Evolutionary conservation across 306 rosid species (phyloP).

Genomic region (Senna tora): DNA sequence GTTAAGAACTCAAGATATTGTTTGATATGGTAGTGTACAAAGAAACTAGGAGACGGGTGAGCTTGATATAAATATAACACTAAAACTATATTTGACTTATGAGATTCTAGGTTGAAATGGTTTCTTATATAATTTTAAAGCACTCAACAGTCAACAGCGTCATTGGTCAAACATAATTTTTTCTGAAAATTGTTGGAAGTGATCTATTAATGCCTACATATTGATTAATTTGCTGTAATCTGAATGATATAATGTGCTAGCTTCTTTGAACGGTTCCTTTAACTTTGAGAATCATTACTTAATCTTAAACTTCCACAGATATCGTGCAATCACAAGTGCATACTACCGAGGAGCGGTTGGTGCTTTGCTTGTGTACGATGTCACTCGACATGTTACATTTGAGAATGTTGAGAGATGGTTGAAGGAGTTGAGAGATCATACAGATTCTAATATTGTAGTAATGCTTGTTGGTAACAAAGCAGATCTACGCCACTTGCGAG

Average conservation of each 20-base stretch:
- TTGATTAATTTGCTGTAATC: neutral
- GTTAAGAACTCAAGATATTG: neutral
- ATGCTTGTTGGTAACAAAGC: constrained; percentile 68
- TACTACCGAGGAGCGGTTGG: constrained; percentile 67
- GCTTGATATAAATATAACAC: neutral
- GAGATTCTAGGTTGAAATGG: neutral
- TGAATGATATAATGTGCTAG: neutral
- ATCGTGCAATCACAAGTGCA: constrained; percentile 68
- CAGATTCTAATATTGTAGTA: constrained; percentile 61
- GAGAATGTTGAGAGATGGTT: constrained; percentile 70
- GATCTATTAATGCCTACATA: neutral
- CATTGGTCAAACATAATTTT: neutral
- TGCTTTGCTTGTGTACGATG: constrained; percentile 63
- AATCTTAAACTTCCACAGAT: constrained; percentile 38
- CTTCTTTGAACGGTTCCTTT: constrained; percentile 3
- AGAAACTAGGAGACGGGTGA: neutral
- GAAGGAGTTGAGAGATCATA: constrained; percentile 66
- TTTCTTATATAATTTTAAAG: neutral
- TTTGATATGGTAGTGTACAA: neutral
- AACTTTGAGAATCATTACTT: constrained; percentile 1
- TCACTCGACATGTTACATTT: constrained; percentile 57
- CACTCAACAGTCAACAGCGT: neutral
- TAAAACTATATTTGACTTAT: constrained; percentile 1
- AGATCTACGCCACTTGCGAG: constrained; percentile 56
- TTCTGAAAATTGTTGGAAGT: constrained; percentile 1